Conservation (phyloP, 257 asterid species). For the Galeopsis tetrahit region DNA sequence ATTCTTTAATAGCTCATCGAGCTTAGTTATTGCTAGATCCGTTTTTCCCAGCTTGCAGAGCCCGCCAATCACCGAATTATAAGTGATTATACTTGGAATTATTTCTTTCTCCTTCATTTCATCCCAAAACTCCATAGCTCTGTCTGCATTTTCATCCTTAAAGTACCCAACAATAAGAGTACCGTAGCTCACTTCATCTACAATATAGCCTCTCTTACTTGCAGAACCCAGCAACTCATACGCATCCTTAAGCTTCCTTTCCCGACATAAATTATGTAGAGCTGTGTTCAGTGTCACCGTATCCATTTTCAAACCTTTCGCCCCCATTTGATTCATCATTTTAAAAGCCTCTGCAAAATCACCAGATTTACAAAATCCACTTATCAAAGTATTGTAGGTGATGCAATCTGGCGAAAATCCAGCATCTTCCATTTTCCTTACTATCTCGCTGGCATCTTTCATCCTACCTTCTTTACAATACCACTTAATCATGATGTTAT, state of each 20-base stretch:
- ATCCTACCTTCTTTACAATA: constrained; percentile 73
- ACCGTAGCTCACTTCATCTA: constrained; percentile 89
- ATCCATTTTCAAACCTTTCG: constrained; percentile 81
- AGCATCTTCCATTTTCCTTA: constrained; percentile 60
- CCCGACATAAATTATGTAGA: constrained; percentile 61
- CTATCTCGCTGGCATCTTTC: constrained; percentile 59
- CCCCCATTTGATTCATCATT: constrained; percentile 63
- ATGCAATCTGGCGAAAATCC: constrained; percentile 66
- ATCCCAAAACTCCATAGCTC: constrained; percentile 74
- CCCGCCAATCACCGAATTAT: constrained; percentile 76
- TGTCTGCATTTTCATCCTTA: constrained; percentile 56
- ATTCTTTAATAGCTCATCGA: constrained; percentile 68
- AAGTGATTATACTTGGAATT: constrained; percentile 65
- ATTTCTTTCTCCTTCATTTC: constrained; percentile 71
- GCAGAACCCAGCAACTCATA: constrained; percentile 61
- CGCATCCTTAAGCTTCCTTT: constrained; percentile 64
- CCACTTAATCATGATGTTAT: constrained; percentile 81
- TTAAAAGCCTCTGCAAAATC: constrained; percentile 70
- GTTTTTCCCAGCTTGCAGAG: constrained; percentile 76
- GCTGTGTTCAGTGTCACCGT: constrained; percentile 73
- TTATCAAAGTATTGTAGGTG: constrained; percentile 80
- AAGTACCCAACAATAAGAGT: constrained; percentile 77
- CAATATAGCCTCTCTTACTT: constrained; percentile 66
- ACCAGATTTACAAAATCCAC: constrained; percentile 64
- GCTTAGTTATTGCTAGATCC: constrained; percentile 58